These are phyloP conservation scores for Arabidopsis suecica DNA, from an alignment of 345 rosid genomes.

Conservation along the genomic window DNA sequence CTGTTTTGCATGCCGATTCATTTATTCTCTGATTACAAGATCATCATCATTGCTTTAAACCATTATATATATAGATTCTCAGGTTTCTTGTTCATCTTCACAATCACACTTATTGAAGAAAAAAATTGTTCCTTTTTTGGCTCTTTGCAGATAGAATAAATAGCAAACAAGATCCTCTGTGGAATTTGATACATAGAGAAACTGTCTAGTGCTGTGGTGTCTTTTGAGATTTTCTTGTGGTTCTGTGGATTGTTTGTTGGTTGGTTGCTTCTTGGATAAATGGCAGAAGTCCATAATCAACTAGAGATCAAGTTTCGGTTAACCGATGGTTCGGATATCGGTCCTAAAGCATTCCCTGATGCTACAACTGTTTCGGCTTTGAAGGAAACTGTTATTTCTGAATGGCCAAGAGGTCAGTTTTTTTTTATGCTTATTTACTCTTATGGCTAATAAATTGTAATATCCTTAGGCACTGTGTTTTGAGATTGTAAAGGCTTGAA, in stretches of 20 bases:
- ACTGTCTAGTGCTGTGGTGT: constrained; percentile 1
- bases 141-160: constrained; percentile 33
- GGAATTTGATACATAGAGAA: constrained; percentile 35
- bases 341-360: constrained; percentile 84
- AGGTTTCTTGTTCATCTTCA: constrained; percentile 1
- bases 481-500: constrained; percentile 2
- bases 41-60: constrained; percentile 1
- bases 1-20: constrained; percentile 30
- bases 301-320: constrained; percentile 93
- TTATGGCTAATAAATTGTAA: background rate
- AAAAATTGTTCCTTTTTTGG: constrained; percentile 12
- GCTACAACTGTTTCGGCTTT: constrained; percentile 84
- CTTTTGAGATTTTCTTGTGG: constrained; percentile 3
- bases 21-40: constrained; percentile 2
- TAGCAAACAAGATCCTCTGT: constrained; percentile 31
- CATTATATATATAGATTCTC: background rate
- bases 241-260: background rate
- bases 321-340: constrained; percentile 92
- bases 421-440: constrained; percentile 9
- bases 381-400: constrained; percentile 91
- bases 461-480: background rate
- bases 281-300: constrained; percentile 85
- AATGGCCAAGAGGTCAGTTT: constrained; percentile 92
- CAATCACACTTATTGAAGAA: constrained; percentile 5
- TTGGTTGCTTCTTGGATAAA: constrained; percentile 46